Conservation (phyloP, 495 filamentous ascomycete species). For the Daldinia grandis region DNA sequence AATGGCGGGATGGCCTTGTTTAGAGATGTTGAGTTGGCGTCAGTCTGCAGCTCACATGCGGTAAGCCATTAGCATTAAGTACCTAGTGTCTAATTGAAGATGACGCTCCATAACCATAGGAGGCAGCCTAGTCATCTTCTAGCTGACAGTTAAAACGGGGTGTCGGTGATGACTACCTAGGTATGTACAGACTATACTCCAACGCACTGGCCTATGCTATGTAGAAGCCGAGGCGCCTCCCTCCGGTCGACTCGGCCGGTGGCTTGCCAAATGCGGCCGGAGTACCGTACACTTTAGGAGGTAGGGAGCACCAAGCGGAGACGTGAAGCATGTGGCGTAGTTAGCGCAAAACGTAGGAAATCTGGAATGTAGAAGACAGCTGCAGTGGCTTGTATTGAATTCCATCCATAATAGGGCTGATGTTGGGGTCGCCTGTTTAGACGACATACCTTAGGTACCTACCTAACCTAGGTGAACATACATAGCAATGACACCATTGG, state of each 20-base stretch:
- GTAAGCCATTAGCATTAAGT: constrained; percentile 1
- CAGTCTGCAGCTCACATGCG: not conserved
- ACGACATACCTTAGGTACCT: not conserved
- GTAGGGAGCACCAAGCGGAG: not conserved
- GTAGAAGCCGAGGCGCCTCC: constrained; percentile 12
- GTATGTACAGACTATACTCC: not conserved
- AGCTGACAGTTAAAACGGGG: not conserved
- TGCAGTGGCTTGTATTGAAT: constrained; percentile 21
- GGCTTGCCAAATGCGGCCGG: not conserved
- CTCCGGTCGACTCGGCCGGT: not conserved
- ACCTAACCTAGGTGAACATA: not conserved
- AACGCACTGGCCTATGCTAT: not conserved
- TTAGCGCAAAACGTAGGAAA: not conserved
- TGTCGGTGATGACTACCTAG: not conserved
- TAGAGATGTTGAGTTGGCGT: not conserved
- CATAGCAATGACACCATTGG: constrained; percentile 3
- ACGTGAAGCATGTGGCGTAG: not conserved
- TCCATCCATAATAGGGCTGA: constrained; percentile 1
- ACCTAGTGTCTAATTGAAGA: not conserved
- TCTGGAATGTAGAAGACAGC: not conserved
- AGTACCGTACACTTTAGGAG: not conserved
- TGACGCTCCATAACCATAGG: constrained; percentile 3
- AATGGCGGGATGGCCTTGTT: not conserved
- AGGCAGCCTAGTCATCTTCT: not conserved
- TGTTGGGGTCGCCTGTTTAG: not conserved